These are phyloP conservation scores for Crucibulum cyathiforme DNA, from an alignment of 1,284 basidiomycete species.

Conservation along the genomic window DNA sequence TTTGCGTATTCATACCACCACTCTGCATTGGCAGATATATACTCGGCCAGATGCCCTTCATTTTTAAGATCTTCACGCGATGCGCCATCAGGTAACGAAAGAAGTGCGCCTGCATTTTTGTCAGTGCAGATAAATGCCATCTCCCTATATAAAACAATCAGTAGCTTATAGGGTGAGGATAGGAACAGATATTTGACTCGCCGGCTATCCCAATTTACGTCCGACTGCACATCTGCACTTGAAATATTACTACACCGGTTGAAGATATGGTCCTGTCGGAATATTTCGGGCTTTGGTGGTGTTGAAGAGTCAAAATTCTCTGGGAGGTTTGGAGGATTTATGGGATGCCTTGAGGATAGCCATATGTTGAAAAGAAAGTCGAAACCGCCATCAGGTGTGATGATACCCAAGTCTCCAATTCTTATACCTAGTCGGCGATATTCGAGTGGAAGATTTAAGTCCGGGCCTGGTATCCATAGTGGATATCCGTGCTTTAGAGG, in stretches of 20 bases:
- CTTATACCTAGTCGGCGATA: slow-evolving; percentile 28
- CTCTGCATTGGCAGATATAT: slow-evolving; percentile 11
- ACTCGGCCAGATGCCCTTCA: slow-evolving; percentile 6
- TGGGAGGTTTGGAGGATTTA: slow-evolving; percentile 22
- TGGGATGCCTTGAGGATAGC: slow-evolving; percentile 16
- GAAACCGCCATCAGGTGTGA: slow-evolving; percentile 34
- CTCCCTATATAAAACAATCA: neutral
- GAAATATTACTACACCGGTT: neutral
- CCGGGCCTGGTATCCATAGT: slow-evolving; percentile 36
- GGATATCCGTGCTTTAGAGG: slow-evolving; percentile 32
- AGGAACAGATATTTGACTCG: neutral
- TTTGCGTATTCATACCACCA: slow-evolving; percentile 29
- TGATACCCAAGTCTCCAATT: slow-evolving; percentile 36
- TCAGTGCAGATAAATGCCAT: neutral
- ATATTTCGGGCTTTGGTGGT: neutral
- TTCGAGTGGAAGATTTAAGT: slow-evolving; percentile 16
- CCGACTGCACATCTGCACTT: neutral
- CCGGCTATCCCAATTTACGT: neutral
- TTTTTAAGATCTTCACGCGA: slow-evolving; percentile 10
- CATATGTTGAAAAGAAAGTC: slow-evolving; percentile 43
- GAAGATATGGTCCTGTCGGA: neutral
- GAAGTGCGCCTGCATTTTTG: slow-evolving; percentile 13
- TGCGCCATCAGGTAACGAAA: slow-evolving; percentile 29
- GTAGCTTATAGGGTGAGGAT: too few relatives aligned
- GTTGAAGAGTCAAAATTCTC: slow-evolving; percentile 10